Percentiles rank a stretch among this genome's conserved stretches.
These are phyloP conservation scores for Tolypocladium guangdongense DNA, from an alignment of 2,329 filamentous ascomycete species.

Conservation along the genomic window DNA sequence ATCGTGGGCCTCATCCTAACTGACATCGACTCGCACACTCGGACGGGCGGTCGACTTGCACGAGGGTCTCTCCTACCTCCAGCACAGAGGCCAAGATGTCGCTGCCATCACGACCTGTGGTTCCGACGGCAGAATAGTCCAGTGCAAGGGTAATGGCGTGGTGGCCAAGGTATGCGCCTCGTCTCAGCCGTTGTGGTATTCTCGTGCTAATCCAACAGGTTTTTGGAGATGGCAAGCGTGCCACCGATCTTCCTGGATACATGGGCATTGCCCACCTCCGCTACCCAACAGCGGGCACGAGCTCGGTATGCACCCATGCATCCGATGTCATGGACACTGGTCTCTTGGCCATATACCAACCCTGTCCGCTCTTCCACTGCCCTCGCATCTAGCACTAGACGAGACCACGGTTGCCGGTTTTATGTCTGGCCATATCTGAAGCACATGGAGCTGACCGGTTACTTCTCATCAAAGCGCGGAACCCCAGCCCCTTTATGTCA, in stretches of 20 bases:
- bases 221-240: slow-evolving; percentile 67
- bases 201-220: slow-evolving; percentile 31
- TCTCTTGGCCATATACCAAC: background rate
- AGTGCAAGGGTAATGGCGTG: slow-evolving; percentile 86
- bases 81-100: slow-evolving; percentile 70
- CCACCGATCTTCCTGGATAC: slow-evolving; percentile 52
- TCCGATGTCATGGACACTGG: too few relatives aligned
- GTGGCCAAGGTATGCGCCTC: slow-evolving; percentile 20
- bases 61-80: slow-evolving; percentile 61
- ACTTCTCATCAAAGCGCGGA: slow-evolving; percentile 49
- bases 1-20: slow-evolving; percentile 1
- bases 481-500: slow-evolving; percentile 84
- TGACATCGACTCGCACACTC: slow-evolving; percentile 1
- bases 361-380: background rate
- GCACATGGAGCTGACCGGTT: background rate
- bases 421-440: background rate
- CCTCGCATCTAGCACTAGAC: too few relatives aligned
- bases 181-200: background rate
- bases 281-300: slow-evolving; percentile 83
- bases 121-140: slow-evolving; percentile 66
- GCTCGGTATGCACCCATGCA: slow-evolving; percentile 27
- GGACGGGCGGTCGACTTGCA: slow-evolving; percentile 53
- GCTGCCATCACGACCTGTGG: slow-evolving; percentile 69
- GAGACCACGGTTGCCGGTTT: background rate
- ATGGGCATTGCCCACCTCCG: slow-evolving; percentile 77